These are phyloP conservation scores for Groenewaldozyma salmanticensis DNA, from an alignment of 805 yeast species.

Conservation along the genomic window DNA sequence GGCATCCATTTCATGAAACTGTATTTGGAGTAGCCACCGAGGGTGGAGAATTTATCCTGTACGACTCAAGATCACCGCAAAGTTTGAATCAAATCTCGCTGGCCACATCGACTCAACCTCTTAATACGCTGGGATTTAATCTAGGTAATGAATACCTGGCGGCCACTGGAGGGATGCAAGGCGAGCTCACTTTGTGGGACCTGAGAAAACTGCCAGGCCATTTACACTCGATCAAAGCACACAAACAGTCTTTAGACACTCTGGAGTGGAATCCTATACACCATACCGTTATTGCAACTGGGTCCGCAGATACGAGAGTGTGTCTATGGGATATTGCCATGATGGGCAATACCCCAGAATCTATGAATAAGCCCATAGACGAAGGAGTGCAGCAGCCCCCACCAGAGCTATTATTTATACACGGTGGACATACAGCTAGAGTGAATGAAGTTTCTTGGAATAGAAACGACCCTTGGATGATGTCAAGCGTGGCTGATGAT, in stretches of 20 bases:
- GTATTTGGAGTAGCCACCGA: conserved; percentile 64
- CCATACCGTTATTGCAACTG: conserved; percentile 48
- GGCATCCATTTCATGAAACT: conserved; percentile 54
- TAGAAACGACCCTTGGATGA: conserved; percentile 54
- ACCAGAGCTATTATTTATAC: conserved; percentile 44
- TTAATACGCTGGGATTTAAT: conserved; percentile 44
- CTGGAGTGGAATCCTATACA: conserved; percentile 62
- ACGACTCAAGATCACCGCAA: conserved; percentile 48
- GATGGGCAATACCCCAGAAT: conserved; percentile 1
- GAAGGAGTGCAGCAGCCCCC: conserved; percentile 18
- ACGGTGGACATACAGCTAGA: conserved; percentile 82
- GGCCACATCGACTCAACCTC: conserved; percentile 6
- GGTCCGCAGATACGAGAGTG: conserved; percentile 53
- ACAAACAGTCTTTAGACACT: conserved; percentile 50
- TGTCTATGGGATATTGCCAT: conserved; percentile 48
- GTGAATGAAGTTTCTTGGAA: conserved; percentile 84
- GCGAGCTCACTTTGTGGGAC: conserved; percentile 56
- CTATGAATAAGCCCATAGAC: background rate
- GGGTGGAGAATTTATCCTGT: conserved; percentile 38
- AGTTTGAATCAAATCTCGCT: conserved; percentile 5
- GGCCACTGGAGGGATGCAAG: conserved; percentile 60
- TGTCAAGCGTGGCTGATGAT: conserved; percentile 75
- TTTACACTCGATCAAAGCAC: conserved; percentile 28
- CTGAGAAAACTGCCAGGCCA: conserved; percentile 34
- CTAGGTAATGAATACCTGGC: conserved; percentile 44